These are phyloP conservation scores for Paecilomyces niveus DNA, from an alignment of 2,329 filamentous ascomycete genomes.

Conservation along the genomic window DNA sequence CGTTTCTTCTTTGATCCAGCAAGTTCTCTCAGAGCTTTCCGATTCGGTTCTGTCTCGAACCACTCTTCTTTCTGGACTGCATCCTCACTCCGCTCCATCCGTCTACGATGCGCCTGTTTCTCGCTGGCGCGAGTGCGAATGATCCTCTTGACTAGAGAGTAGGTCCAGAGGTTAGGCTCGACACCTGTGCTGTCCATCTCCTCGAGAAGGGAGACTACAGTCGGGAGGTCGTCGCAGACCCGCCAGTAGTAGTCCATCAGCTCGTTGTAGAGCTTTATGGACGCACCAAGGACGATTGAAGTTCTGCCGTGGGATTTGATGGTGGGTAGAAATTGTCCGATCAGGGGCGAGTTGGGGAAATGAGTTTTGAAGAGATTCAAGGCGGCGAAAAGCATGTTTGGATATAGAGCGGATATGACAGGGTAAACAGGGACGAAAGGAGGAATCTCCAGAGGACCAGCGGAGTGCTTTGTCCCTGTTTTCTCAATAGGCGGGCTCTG, in stretches of 20 bases:
- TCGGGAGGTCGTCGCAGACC: slow-evolving; percentile 33
- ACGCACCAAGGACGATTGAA: slow-evolving; percentile 37
- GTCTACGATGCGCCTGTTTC: slow-evolving; percentile 13
- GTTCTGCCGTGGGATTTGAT: slow-evolving; percentile 34
- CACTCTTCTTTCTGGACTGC: slow-evolving; percentile 13
- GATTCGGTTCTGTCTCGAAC: slow-evolving; percentile 26
- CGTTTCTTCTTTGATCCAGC: slow-evolving; percentile 7
- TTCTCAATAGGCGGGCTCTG: not conserved
- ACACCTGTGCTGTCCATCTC: slow-evolving; percentile 41
- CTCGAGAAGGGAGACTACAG: slow-evolving; percentile 30
- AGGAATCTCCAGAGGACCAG: slow-evolving; percentile 23
- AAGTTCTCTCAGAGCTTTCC: slow-evolving; percentile 20
- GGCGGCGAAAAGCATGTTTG: slow-evolving; percentile 32
- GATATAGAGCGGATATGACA: slow-evolving; percentile 33
- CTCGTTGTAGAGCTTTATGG: slow-evolving; percentile 37
- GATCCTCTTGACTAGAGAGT: slow-evolving; percentile 23
- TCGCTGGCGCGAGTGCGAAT: slow-evolving; percentile 13
- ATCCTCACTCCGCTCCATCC: not conserved
- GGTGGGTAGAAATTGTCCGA: slow-evolving; percentile 32
- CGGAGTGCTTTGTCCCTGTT: not conserved
- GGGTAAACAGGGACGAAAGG: slow-evolving; percentile 20
- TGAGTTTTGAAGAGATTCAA: slow-evolving; percentile 33
- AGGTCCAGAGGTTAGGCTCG: slow-evolving; percentile 27
- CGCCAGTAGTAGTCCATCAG: slow-evolving; percentile 37
- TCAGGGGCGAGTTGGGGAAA: slow-evolving; percentile 33